Evolutionary conservation across 2,329 filamentous ascomycete genomes (phyloP).

Genomic region (Nigrospora sphaerica): DNA sequence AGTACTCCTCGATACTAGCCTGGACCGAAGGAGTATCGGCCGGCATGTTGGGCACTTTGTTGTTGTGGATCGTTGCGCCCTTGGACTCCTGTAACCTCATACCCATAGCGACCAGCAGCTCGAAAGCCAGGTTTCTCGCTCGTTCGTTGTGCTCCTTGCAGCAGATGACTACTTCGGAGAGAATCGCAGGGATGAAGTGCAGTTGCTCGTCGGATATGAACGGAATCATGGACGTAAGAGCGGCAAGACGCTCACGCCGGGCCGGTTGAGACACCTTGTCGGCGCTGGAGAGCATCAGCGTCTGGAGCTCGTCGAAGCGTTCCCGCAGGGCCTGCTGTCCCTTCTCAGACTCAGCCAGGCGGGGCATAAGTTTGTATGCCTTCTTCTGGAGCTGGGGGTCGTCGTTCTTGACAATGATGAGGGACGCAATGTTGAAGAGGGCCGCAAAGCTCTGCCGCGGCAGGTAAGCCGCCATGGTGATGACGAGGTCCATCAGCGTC

Average conservation of each 20-base stretch:
- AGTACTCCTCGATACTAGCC: slow-evolving; percentile 87
- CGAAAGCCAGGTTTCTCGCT: slow-evolving; percentile 82
- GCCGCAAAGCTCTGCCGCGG: slow-evolving; percentile 77
- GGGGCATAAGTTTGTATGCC: slow-evolving; percentile 94
- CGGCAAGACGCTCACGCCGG: slow-evolving; percentile 76
- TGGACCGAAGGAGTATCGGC: slow-evolving; percentile 67
- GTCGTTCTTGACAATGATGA: slow-evolving; percentile 72
- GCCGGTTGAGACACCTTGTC: slow-evolving; percentile 85
- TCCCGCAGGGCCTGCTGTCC: slow-evolving; percentile 71
- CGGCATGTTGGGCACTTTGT: slow-evolving; percentile 82
- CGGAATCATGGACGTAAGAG: slow-evolving; percentile 73
- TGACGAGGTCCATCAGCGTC: slow-evolving; percentile 93
- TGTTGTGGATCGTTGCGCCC: slow-evolving; percentile 73
- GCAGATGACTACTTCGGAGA: slow-evolving; percentile 91
- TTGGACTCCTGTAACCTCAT: slow-evolving; percentile 63
- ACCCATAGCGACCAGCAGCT: slow-evolving; percentile 82
- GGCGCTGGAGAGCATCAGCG: slow-evolving; percentile 69
- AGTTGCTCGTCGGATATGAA: slow-evolving; percentile 71
- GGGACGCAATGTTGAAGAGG: slow-evolving; percentile 79
- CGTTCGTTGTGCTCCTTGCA: slow-evolving; percentile 98
- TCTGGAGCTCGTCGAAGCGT: slow-evolving; percentile 71
- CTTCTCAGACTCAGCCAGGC: slow-evolving; percentile 72
- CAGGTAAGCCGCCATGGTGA: slow-evolving; percentile 91
- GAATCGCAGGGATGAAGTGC: slow-evolving; percentile 85
- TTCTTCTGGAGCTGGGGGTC: slow-evolving; percentile 98